Base-by-base conservation (phyloP, 495 filamentous ascomycete genomes). In the Daldinia decipiens region DNA sequence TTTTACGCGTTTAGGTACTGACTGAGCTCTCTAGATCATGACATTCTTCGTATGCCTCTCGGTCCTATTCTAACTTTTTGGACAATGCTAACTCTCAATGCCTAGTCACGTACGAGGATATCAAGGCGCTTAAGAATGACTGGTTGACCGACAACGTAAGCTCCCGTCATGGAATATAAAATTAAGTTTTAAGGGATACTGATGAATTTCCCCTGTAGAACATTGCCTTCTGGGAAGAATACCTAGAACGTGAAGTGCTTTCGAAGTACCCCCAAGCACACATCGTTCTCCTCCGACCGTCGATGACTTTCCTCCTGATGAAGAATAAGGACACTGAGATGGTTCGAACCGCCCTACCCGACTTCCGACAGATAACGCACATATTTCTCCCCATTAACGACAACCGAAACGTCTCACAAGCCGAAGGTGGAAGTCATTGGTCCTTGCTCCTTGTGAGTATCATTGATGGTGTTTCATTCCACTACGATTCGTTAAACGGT, bases 211-310 rank as follows among this genome's bases (percentile, higher is more conserved):
- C 27, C 5, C 9, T 39, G 27, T 71, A 93, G 91, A 90, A 87
- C 68, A 99, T 99, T 54, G 91, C 93, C 57, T 99, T 99, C 77
- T 99, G 95, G 94, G 92, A 98, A 86, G 95, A 98, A 88, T 97
- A 89, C 80, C 87, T 99, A 59, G 96, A 98, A 79, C 93, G 89
- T 59, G 94, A 98, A 81, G 86, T 92, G 50, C 88, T 99, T 27
- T 79, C 83, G 31, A 84, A 88, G 74, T 93, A 91, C 80, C 88
- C 89, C 5, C 85, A 90, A 68, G 92, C 93, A 31, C 86, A 94
- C 70, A 97, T 99, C 76, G 87, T 96, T 47, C 91, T 99, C 55
- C 90, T 98, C 56, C 92, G 95, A 9, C 95, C 95, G 0, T 92
- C 88, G 75, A 97, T 99, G 92, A 91, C 92, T 59, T 96, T 97